Base-by-base conservation (phyloP, 164 flowering plant genomes). In the Liquidambar formosana region DNA sequence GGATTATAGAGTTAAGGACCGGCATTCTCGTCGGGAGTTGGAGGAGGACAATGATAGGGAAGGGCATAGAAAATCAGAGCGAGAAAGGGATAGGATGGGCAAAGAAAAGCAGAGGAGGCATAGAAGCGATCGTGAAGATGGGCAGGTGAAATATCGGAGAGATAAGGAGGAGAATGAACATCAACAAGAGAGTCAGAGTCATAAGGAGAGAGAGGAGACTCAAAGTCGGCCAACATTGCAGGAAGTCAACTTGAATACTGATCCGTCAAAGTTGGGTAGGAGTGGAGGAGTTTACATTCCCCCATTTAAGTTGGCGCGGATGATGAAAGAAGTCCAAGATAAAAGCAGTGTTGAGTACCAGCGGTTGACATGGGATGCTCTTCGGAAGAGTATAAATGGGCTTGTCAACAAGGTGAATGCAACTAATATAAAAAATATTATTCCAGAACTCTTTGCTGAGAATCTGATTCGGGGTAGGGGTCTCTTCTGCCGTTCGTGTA, bases 231-330 rank as follows among this genome's bases (percentile, higher is more conserved):
- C 74, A 43, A 23, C 51, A 5, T 9, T 25, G 63, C 76, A 57
- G 8, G 79, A 77, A 8, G 75, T 61, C 5, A 81, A 70, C 33
- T 16, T 54, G 47, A 66, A 56, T 54, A 53, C 49, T 23, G 76
- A 74, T 64, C 47, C 64, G 0, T 66, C 71, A 3, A 85, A 77
- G 43, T 46, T 75, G 71, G 94, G 97, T 14, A 84, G 84, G 80
- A 89, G 84, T 61, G 98, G 99, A n/a, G 98, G 99, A 10, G 90
- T 92, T 65, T 93, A 93, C 59, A 85, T 95, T 61, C 99, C 99
- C 0, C 97, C 98, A 9, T 93, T 89, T 64, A 92, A 85, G 83
- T 73, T 96, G 75, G 97, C 97, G 0, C 72, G 88, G 49, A 90
- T 93, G 98, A 88, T 96, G 94, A 87, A 85, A 57, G 95, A 90